A percentile compares a stretch with the other conserved stretches of the same genome.
Conservation (phyloP, 2,329 filamentous ascomycete genomes). For the Sporothrix pseudoabietina region DNA sequence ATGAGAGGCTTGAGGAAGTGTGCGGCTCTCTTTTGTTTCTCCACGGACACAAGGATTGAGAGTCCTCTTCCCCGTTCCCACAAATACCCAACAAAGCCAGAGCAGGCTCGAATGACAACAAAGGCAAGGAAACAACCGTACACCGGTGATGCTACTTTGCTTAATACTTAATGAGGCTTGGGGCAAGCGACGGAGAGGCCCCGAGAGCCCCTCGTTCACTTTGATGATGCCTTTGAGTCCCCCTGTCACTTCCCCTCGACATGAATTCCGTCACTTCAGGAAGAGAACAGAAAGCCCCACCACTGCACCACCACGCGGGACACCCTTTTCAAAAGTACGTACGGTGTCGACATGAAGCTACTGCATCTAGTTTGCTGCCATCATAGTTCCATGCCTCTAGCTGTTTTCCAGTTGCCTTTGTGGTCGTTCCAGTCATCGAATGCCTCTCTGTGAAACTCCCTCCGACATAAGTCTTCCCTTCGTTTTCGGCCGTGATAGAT, state of each 20-base stretch:
- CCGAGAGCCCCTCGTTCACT: not conserved
- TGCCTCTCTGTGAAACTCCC: not conserved
- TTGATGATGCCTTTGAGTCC: not conserved
- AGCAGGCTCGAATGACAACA: not conserved
- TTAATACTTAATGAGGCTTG: not conserved
- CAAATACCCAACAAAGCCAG: not conserved
- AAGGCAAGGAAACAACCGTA: not conserved
- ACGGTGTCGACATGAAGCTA: not conserved
- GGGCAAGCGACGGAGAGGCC: not conserved
- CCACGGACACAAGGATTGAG: not conserved
- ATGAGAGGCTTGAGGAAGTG: not conserved
- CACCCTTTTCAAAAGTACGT: not conserved
- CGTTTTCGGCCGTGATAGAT: not conserved
- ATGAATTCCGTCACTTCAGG: not conserved
- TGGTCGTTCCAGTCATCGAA: not conserved
- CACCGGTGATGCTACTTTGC: not conserved
- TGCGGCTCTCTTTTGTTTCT: not conserved
- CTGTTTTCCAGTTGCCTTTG: not conserved
- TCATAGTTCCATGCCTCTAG: not conserved
- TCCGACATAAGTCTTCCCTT: too few relatives aligned
- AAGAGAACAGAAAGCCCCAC: not conserved
- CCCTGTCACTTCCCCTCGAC: not conserved
- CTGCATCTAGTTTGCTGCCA: not conserved
- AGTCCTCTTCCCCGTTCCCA: not conserved
- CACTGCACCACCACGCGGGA: not conserved